A percentile compares a stretch with the other conserved stretches of the same genome.
Conservation (phyloP, 2,329 filamentous ascomycete species). For the Talaromyces marneffei region DNA sequence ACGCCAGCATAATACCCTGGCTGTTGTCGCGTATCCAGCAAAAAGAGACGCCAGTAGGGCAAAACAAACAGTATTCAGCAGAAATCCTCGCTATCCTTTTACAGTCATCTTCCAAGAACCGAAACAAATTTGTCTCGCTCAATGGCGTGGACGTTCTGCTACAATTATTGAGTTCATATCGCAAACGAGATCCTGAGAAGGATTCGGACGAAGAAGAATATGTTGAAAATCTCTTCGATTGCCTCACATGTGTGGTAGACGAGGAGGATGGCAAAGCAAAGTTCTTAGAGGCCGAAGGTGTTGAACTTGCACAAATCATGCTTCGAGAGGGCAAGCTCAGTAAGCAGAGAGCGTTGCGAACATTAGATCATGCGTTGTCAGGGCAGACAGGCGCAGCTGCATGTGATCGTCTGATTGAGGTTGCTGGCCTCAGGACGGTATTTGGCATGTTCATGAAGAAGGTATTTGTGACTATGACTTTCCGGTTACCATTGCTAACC, state of each 20-base stretch:
- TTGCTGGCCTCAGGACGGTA: conserved; percentile 73
- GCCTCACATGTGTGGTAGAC: conserved; percentile 73
- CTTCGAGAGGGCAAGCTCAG: conserved; percentile 80
- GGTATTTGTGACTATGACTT: conserved; percentile 21
- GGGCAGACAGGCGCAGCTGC: conserved; percentile 55
- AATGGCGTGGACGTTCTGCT: conserved; percentile 75
- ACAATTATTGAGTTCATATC: conserved; percentile 76
- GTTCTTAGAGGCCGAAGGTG: conserved; percentile 83
- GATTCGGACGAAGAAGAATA: conserved; percentile 90
- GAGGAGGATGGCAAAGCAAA: conserved; percentile 68
- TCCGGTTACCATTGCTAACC: conserved; percentile 16
- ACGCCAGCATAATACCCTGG: conserved; percentile 67
- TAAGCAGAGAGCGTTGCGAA: conserved; percentile 68
- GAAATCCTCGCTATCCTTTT: conserved; percentile 86
- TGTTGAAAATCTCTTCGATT: conserved; percentile 88
- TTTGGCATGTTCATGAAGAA: conserved; percentile 89
- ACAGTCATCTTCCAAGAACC: conserved; percentile 65
- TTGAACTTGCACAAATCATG: conserved; percentile 89
- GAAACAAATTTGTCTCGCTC: conserved; percentile 55
- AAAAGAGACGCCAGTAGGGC: conserved; percentile 62
- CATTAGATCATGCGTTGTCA: conserved; percentile 75
- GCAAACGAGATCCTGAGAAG: conserved; percentile 76
- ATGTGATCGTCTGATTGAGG: conserved; percentile 72
- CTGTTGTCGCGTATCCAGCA: conserved; percentile 67
- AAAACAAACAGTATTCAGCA: conserved; percentile 93